Base-by-base conservation (phyloP, 2,329 filamentous ascomycete species). In the Cadophora sp. region DNA sequence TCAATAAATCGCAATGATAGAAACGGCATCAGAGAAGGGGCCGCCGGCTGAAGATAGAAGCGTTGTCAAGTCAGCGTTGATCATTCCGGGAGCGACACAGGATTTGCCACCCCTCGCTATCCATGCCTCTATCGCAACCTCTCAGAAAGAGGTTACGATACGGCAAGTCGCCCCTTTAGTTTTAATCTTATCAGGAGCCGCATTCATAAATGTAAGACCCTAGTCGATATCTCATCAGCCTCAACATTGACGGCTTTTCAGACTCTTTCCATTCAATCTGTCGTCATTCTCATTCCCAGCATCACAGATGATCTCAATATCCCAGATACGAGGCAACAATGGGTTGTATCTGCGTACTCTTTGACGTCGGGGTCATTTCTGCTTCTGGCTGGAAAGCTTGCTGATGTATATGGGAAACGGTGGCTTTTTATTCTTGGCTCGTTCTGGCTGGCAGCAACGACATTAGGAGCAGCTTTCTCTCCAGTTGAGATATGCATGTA, bases 401-500 rank as follows among this genome's bases (percentile, higher is more conserved):
- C 84, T 7, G 85, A 87, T 76, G 80, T 84, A 0, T 78, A 86
- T 3, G 85, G 85, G 0, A 81, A 79, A 53, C 75, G 81, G 61
- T 71, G 79, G 46, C 81, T 85, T 73, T 83, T 85, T 64, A 77
- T 85, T 3, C 75, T 79, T 0, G 85, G 83, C 1, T 82, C 88
- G 1, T 83, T 85, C 7, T 91, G 89, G 84, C 84, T 91, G 7
- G 86, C 88, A 0, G 77, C 84, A 1, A 85, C 85, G 0, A 86
- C 87, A 2, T 81, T 89, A 4, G 80, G 85, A 14, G 88, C 89
- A 69, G 88, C 90, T 0, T 91, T 92, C 73, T 77, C 91, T 16
- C 85, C 84, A 0, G 88, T 88, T 68, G 90, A 92, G 77, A 88
- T 92, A 68, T 86, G 84, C 6, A 91, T 92, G 75, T 85, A 91